A percentile compares a stretch with the other conserved stretches of the same genome.
Conservation (phyloP, 1,284 basidiomycete species). For the Gastroboletus turbinatus region DNA sequence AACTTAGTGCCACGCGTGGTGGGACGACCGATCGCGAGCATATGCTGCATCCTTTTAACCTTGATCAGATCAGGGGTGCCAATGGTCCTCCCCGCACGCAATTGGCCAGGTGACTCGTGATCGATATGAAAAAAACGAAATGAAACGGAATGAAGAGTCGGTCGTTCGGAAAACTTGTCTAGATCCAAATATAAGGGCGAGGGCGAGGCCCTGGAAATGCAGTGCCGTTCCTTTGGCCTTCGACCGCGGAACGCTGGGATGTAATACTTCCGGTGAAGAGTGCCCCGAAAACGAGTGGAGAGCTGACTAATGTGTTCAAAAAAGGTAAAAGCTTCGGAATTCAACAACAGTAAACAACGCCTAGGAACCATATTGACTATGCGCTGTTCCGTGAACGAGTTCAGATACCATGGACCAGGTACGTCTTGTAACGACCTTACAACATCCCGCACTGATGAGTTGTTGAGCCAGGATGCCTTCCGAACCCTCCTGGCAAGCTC, state of each 20-base stretch:
- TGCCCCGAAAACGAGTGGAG: background rate
- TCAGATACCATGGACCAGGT: conserved; percentile 30
- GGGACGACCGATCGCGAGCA: conserved; percentile 13
- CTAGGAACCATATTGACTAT: background rate
- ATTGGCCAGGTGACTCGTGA: conserved; percentile 13
- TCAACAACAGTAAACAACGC: conserved; percentile 32
- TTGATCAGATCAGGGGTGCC: conserved; percentile 33
- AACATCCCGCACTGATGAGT: background rate
- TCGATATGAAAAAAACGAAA: conserved; percentile 18
- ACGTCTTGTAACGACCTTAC: background rate
- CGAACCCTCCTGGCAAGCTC: conserved; percentile 34
- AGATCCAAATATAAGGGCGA: background rate
- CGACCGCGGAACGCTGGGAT: background rate
- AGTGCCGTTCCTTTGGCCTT: conserved; percentile 1
- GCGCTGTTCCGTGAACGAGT: background rate
- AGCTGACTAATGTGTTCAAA: conserved; percentile 16
- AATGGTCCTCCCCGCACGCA: conserved; percentile 27
- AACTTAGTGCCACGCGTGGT: conserved; percentile 22
- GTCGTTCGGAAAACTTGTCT: background rate
- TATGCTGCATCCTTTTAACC: conserved; percentile 19
- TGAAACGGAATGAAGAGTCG: conserved; percentile 1
- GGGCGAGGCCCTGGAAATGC: background rate
- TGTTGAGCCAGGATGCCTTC: conserved; percentile 39
- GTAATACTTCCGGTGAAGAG: background rate
- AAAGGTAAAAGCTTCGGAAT: conserved; percentile 25